These are phyloP conservation scores for Nitzschia putrida DNA, from an alignment of 108 stramenopile species.

Conservation along the genomic window DNA sequence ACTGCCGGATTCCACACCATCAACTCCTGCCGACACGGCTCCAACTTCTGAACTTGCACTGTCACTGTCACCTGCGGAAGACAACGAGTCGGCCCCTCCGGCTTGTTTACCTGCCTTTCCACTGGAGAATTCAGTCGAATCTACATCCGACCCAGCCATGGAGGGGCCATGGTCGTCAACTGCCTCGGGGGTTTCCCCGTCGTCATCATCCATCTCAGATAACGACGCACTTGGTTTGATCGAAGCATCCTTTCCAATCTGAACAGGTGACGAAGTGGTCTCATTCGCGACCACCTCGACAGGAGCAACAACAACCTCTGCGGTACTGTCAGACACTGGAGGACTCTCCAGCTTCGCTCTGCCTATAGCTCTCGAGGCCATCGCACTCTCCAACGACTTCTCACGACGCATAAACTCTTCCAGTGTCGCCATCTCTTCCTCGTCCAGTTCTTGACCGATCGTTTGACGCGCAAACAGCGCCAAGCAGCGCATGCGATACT, in stretches of 20 bases:
- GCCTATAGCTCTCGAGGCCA: neutral
- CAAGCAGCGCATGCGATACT: constrained; percentile 15
- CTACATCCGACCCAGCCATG: too few species aligned
- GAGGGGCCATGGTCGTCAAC: too few species aligned
- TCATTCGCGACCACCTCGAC: neutral
- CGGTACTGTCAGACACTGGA: neutral
- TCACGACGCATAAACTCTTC: neutral
- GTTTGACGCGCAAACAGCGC: constrained; percentile 21
- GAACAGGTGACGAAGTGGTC: neutral
- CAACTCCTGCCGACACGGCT: too few species aligned
- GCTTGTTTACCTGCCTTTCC: neutral
- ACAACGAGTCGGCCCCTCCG: too few species aligned
- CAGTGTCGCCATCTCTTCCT: neutral
- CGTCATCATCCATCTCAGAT: neutral
- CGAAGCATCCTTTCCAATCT: neutral
- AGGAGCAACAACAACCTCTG: neutral
- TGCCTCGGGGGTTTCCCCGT: too few species aligned
- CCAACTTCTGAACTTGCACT: too few species aligned
- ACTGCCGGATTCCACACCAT: too few species aligned
- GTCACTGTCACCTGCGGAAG: too few species aligned
- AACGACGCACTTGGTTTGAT: neutral
- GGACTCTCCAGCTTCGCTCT: too few species aligned
- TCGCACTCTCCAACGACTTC: neutral
- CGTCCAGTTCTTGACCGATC: constrained; percentile 16
- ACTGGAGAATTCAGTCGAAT: too few species aligned